These are phyloP conservation scores for Serendipita sp. DNA, from an alignment of 768 basidiomycete genomes.

Conservation along the genomic window DNA sequence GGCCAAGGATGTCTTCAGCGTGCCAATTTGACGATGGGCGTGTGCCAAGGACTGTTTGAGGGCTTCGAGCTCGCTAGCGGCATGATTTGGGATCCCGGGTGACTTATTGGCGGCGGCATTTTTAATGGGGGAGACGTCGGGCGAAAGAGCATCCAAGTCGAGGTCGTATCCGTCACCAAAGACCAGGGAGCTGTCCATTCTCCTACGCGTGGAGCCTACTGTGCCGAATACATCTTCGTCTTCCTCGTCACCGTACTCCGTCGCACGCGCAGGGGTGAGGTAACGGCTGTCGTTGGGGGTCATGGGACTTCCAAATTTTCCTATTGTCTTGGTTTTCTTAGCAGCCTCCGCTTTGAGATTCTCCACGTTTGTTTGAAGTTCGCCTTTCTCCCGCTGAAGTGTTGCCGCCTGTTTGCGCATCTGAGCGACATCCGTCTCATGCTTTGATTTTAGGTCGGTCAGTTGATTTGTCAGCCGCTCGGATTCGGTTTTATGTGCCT, in stretches of 20 bases:
- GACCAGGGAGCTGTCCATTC: slow-evolving; percentile 33
- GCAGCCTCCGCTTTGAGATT: slow-evolving; percentile 53
- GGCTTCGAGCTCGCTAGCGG: slow-evolving; percentile 64
- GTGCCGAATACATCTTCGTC: slow-evolving; percentile 49
- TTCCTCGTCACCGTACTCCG: slow-evolving; percentile 39
- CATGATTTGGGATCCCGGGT: slow-evolving; percentile 35
- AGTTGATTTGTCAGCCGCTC: slow-evolving; percentile 48
- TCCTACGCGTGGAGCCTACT: slow-evolving; percentile 37
- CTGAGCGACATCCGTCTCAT: slow-evolving; percentile 88
- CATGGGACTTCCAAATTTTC: slow-evolving; percentile 49
- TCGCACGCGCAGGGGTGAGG: slow-evolving; percentile 17
- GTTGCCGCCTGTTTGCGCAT: slow-evolving; percentile 77
- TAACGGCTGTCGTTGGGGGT: slow-evolving; percentile 35
- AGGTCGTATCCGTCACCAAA: slow-evolving; percentile 14
- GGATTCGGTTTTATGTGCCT: slow-evolving; percentile 73
- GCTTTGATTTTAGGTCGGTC: slow-evolving; percentile 70
- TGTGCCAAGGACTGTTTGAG: slow-evolving; percentile 69
- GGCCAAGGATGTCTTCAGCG: slow-evolving; percentile 59
- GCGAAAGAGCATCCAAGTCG: slow-evolving; percentile 29
- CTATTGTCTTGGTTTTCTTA: slow-evolving; percentile 40
- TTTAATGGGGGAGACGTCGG: slow-evolving; percentile 23
- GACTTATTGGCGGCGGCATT: slow-evolving; percentile 26
- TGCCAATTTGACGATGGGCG: slow-evolving; percentile 71
- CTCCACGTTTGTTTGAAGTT: slow-evolving; percentile 71
- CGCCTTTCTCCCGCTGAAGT: slow-evolving; percentile 80